A percentile compares a stretch with the other conserved stretches of the same genome.
phyloP scores from a whole-genome alignment of 768 basidiomycete genomes.

The Boletales sp. region DNA sequence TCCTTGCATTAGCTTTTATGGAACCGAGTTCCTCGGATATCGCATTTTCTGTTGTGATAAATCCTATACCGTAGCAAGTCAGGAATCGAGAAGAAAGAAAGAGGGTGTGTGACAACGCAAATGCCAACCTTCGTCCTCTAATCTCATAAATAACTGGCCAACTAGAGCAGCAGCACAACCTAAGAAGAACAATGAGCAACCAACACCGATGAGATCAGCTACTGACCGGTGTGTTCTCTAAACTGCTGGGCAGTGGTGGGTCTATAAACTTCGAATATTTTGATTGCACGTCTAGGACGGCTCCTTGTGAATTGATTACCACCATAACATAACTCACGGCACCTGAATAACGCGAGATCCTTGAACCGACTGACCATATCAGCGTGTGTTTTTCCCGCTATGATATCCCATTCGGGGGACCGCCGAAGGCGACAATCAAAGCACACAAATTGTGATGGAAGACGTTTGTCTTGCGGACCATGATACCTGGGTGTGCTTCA shows the following conservation, averaged over 20 bases:
- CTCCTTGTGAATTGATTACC: background rate
- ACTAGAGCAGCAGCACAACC: constrained; percentile 54
- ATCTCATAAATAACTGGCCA: constrained; percentile 60
- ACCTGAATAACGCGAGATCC: constrained; percentile 73
- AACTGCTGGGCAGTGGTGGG: constrained; percentile 49
- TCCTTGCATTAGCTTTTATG: constrained; percentile 35
- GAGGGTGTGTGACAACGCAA: background rate
- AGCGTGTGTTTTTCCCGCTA: constrained; percentile 52
- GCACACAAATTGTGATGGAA: constrained; percentile 63
- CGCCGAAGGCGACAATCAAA: constrained; percentile 72
- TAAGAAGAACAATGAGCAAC: constrained; percentile 22
- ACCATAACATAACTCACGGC: background rate
- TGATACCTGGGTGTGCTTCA: constrained; percentile 49
- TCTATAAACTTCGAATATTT: constrained; percentile 53
- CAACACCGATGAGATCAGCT: background rate
- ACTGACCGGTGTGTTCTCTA: constrained; percentile 57
- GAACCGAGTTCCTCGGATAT: constrained; percentile 49
- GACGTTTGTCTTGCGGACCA: constrained; percentile 48
- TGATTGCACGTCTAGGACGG: constrained; percentile 58
- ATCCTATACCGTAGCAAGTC: constrained; percentile 40
- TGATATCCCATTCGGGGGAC: constrained; percentile 68
- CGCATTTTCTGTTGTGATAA: constrained; percentile 50
- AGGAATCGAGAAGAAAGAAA: background rate
- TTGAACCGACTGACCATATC: constrained; percentile 61
- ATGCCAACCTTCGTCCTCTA: constrained; percentile 64